Conservation (phyloP, 352 stramenopile species). For the Pythium dissimile region DNA sequence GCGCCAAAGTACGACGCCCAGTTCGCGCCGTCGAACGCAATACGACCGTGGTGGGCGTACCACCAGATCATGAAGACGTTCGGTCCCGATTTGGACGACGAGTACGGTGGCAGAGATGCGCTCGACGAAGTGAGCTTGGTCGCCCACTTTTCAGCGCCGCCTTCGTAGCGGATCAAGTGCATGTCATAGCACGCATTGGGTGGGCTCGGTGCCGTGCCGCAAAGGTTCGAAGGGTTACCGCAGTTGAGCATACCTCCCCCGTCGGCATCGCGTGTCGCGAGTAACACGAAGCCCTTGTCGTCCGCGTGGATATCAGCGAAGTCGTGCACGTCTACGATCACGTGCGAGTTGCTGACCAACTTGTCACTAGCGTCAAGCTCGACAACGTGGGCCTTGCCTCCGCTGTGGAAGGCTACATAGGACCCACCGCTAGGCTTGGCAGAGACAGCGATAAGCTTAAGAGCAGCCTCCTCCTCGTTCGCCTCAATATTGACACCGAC, state of each 20-base stretch:
- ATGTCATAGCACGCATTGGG: slow-evolving; percentile 54
- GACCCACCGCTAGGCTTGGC: slow-evolving; percentile 42
- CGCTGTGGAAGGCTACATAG: slow-evolving; percentile 49
- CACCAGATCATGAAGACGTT: slow-evolving; percentile 72
- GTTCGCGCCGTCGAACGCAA: slow-evolving; percentile 54
- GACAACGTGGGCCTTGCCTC: slow-evolving; percentile 38
- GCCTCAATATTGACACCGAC: slow-evolving; percentile 29
- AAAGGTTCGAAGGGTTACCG: slow-evolving; percentile 52
- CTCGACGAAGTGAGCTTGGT: slow-evolving; percentile 58
- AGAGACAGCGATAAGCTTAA: slow-evolving; percentile 47
- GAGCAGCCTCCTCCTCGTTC: slow-evolving; percentile 48
- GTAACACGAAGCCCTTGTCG: slow-evolving; percentile 48
- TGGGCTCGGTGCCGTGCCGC: slow-evolving; percentile 33
- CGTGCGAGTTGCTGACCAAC: slow-evolving; percentile 30
- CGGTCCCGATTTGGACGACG: slow-evolving; percentile 31
- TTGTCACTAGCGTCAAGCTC: slow-evolving; percentile 49
- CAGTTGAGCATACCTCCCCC: slow-evolving; percentile 59
- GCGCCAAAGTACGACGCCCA: slow-evolving; percentile 61
- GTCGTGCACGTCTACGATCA: slow-evolving; percentile 40
- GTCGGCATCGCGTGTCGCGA: slow-evolving; percentile 43
- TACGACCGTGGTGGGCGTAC: slow-evolving; percentile 62
- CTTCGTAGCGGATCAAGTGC: slow-evolving; percentile 55
- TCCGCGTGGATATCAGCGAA: slow-evolving; percentile 59
- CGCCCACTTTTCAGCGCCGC: slow-evolving; percentile 43
- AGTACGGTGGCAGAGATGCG: slow-evolving; percentile 47